A percentile compares a stretch with the other conserved stretches of the same genome.
Evolutionary conservation across 495 filamentous ascomycete genomes (phyloP).

Genomic region (Aspergillus bridgeri): DNA sequence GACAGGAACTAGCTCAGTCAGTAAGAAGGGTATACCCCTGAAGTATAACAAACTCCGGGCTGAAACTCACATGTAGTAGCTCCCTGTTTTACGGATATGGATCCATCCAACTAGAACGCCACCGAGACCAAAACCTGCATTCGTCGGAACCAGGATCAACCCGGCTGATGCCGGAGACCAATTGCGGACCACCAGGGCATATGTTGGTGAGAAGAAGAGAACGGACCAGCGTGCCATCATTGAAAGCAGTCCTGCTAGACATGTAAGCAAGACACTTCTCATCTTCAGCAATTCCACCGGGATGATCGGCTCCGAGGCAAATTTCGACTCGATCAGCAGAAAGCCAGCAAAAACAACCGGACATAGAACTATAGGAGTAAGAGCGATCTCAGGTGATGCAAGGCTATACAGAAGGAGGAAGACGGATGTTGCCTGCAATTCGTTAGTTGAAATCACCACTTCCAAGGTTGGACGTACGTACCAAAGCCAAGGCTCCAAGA

Average conservation of each 20-base stretch:
- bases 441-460: slow-evolving; percentile 15
- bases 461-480: slow-evolving; percentile 36
- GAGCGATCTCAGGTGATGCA: slow-evolving; percentile 52
- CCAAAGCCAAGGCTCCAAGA: slow-evolving; percentile 58
- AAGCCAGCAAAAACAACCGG: slow-evolving; percentile 52
- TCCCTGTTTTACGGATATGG: slow-evolving; percentile 63
- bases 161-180: slow-evolving; percentile 65
- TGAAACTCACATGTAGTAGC: slow-evolving; percentile 54
- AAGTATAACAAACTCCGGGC: neutral
- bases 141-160: slow-evolving; percentile 70
- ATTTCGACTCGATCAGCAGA: slow-evolving; percentile 54
- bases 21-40: neutral
- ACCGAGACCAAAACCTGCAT: slow-evolving; percentile 67
- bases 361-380: slow-evolving; percentile 56
- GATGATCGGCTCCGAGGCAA: slow-evolving; percentile 64
- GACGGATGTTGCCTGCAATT: slow-evolving; percentile 45
- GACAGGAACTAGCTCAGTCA: slow-evolving; percentile 38
- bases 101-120: slow-evolving; percentile 65
- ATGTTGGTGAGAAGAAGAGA: slow-evolving; percentile 74
- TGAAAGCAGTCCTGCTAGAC: slow-evolving; percentile 62
- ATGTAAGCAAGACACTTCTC: slow-evolving; percentile 63
- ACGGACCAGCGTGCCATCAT: slow-evolving; percentile 76
- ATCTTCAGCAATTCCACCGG: slow-evolving; percentile 61
- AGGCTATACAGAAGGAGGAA: slow-evolving; percentile 65
- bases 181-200: slow-evolving; percentile 65